phyloP scores from a whole-genome alignment of 176 grass and related monocot genomes.

The Lolium multiflorum region DNA sequence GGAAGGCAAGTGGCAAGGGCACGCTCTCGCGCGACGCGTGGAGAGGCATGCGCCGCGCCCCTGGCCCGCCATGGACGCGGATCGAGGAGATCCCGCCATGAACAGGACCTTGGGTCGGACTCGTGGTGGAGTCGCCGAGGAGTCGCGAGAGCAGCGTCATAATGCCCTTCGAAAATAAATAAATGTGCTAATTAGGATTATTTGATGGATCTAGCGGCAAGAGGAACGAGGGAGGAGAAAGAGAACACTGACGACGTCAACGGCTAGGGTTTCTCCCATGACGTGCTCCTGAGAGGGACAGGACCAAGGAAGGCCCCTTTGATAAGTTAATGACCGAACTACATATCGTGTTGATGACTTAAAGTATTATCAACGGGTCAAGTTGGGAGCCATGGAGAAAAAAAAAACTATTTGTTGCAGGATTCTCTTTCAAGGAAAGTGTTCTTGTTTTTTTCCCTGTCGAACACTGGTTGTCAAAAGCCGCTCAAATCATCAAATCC shows the following conservation, averaged over 20 bases:
- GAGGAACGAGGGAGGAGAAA: neutral
- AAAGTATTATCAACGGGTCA: neutral
- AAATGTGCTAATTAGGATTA: neutral
- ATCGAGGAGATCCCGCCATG: too few relatives aligned
- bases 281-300: neutral
- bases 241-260: too few relatives aligned
- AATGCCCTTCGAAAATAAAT: neutral
- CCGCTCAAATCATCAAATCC: neutral
- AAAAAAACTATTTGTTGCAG: neutral
- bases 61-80: too few relatives aligned
- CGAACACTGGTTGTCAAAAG: neutral
- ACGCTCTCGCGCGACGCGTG: too few relatives aligned
- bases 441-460: neutral
- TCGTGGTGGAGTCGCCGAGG: too few relatives aligned
- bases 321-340: neutral
- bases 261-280: neutral
- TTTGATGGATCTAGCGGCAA: neutral
- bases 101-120: too few relatives aligned
- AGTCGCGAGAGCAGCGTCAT: too few relatives aligned
- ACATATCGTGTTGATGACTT: neutral
- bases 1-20: too few relatives aligned
- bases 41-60: too few relatives aligned
- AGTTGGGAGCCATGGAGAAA: neutral
- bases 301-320: neutral
- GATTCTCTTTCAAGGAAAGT: neutral